Percentiles rank a stretch among this genome's conserved stretches.
Evolutionary conservation across 2,329 filamentous ascomycete genomes (phyloP).

Genomic region (Trichoderma asperellum): DNA sequence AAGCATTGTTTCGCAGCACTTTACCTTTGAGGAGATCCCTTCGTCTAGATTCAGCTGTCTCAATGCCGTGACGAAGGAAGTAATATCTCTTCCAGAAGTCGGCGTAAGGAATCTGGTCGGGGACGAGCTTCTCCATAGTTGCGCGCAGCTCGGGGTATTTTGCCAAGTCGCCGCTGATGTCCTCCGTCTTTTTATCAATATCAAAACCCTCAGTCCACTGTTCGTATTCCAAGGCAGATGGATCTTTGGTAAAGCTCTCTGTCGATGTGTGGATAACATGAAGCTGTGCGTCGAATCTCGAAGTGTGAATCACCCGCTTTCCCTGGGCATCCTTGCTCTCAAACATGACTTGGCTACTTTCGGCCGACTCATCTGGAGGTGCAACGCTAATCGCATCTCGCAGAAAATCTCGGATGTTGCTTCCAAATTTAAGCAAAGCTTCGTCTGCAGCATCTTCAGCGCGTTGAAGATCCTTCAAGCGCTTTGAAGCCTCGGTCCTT

Average conservation of each 20-base stretch:
- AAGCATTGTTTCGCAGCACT: not conserved
- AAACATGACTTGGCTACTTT: slow-evolving; percentile 74
- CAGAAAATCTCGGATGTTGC: slow-evolving; percentile 86
- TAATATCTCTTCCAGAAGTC: slow-evolving; percentile 97
- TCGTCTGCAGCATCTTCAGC: slow-evolving; percentile 97
- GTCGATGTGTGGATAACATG: slow-evolving; percentile 89
- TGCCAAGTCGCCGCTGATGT: slow-evolving; percentile 79
- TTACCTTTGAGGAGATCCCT: slow-evolving; percentile 89
- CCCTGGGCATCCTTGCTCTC: slow-evolving; percentile 90
- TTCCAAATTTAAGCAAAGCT: slow-evolving; percentile 87
- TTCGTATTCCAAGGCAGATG: slow-evolving; percentile 73
- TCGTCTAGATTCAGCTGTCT: slow-evolving; percentile 87
- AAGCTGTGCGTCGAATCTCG: slow-evolving; percentile 90
- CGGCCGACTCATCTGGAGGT: slow-evolving; percentile 63
- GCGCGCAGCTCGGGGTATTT: slow-evolving; percentile 82
- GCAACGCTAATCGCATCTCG: slow-evolving; percentile 88
- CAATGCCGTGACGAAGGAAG: slow-evolving; percentile 88
- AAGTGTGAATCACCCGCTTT: slow-evolving; percentile 92
- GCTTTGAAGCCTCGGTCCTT: slow-evolving; percentile 75
- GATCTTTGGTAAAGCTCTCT: slow-evolving; percentile 83
- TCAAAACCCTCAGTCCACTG: slow-evolving; percentile 76
- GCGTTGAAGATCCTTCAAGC: slow-evolving; percentile 84
- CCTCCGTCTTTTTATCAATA: slow-evolving; percentile 80
- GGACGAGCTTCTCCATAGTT: slow-evolving; percentile 96
- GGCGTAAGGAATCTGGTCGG: slow-evolving; percentile 83